Conservation (phyloP, 805 yeast species). For the Ogataea paradorogensis region DNA sequence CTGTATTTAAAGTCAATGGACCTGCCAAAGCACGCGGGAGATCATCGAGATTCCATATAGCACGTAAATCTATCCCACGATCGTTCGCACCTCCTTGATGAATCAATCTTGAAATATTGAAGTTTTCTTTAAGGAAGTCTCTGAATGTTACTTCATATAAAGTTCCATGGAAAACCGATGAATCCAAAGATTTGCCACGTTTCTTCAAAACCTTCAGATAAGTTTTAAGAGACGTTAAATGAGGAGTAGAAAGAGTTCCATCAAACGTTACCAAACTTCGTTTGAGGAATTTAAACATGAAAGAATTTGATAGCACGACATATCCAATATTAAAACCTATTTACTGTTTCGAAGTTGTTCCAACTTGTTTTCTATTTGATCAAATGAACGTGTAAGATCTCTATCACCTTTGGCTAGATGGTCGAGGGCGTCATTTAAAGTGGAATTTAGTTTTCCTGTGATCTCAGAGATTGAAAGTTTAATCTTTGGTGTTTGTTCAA, state of each 20-base stretch:
- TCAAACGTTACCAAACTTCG: not conserved
- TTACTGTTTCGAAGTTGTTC: slow-evolving; percentile 1
- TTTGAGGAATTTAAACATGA: slow-evolving; percentile 1
- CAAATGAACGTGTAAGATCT: slow-evolving; percentile 20
- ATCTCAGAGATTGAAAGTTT: slow-evolving; percentile 25
- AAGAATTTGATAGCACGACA: not conserved
- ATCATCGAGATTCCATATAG: slow-evolving; percentile 44
- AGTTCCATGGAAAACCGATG: slow-evolving; percentile 54
- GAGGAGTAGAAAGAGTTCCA: not conserved
- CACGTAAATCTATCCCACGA: slow-evolving; percentile 54
- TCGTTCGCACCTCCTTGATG: slow-evolving; percentile 57
- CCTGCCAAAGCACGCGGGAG: not conserved
- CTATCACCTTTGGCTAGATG: slow-evolving; percentile 24
- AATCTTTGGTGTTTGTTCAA: not conserved
- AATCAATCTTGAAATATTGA: slow-evolving; percentile 37
- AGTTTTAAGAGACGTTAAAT: slow-evolving; percentile 20
- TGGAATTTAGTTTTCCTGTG: slow-evolving; percentile 21
- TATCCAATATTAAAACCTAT: not conserved
- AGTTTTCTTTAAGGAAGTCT: slow-evolving; percentile 36
- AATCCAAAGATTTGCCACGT: slow-evolving; percentile 33
- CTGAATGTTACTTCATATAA: slow-evolving; percentile 49
- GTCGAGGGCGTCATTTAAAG: slow-evolving; percentile 20
- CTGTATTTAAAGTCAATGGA: not conserved
- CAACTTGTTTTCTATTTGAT: slow-evolving; percentile 17
- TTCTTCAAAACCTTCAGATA: slow-evolving; percentile 23